Percentiles rank a stretch among this genome's conserved stretches.
These are phyloP conservation scores for Pilatotrama ljubarskyi DNA, from an alignment of 768 basidiomycete species.

Conservation along the genomic window DNA sequence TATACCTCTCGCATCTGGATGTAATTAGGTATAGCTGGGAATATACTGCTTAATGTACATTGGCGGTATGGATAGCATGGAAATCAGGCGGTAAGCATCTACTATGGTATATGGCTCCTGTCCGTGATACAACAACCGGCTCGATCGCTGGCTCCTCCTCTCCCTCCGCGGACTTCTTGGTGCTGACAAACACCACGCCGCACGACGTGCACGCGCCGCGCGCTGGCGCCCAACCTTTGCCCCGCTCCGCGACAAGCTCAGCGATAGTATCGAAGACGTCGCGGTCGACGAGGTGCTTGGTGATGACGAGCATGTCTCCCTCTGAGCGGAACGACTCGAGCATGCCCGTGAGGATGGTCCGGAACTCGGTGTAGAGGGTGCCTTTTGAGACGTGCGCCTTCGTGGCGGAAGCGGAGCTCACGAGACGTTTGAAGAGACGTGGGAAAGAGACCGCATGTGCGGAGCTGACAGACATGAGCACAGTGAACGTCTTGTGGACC, in stretches of 20 bases:
- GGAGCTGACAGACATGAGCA: slow-evolving; percentile 82
- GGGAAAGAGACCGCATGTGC: slow-evolving; percentile 86
- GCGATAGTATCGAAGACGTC: slow-evolving; percentile 80
- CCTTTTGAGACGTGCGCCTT: slow-evolving; percentile 49
- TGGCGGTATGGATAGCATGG: slow-evolving; percentile 24
- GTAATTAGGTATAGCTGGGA: slow-evolving; percentile 1
- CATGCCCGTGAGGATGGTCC: slow-evolving; percentile 91
- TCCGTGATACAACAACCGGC: slow-evolving; percentile 53
- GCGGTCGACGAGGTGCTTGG: slow-evolving; percentile 75
- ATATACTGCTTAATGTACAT: slow-evolving; percentile 29
- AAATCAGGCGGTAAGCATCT: slow-evolving; percentile 38
- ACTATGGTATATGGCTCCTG: slow-evolving; percentile 60
- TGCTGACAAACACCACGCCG: slow-evolving; percentile 43
- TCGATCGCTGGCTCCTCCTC: slow-evolving; percentile 24
- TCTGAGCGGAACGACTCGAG: slow-evolving; percentile 91
- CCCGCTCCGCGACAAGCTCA: slow-evolving; percentile 54
- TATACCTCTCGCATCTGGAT: background rate
- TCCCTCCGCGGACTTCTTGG: slow-evolving; percentile 15
- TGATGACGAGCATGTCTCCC: slow-evolving; percentile 84
- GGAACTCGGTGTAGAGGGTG: slow-evolving; percentile 86
- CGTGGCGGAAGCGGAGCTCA: slow-evolving; percentile 67
- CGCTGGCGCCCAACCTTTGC: slow-evolving; percentile 61
- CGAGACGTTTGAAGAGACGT: slow-evolving; percentile 86
- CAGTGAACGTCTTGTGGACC: slow-evolving; percentile 81
- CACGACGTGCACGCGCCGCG: slow-evolving; percentile 54